A percentile compares a stretch with the other conserved stretches of the same genome.
Conservation (phyloP, 2,329 filamentous ascomycete species). For the Xylaria sp. region DNA sequence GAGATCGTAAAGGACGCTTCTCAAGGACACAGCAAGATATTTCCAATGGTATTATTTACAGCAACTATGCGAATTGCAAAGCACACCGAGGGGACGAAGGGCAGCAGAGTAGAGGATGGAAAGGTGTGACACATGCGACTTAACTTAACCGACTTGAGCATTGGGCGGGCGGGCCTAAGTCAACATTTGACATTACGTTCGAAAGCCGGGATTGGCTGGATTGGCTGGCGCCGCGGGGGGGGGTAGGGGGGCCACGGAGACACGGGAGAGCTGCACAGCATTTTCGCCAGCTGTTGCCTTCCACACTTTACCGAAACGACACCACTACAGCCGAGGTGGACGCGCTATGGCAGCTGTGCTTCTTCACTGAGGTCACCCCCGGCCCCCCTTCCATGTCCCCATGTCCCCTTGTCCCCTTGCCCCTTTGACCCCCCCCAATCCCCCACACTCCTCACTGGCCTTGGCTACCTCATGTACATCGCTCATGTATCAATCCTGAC, state of each 20-base stretch:
- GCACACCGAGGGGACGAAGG: not conserved
- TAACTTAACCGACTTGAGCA: not conserved
- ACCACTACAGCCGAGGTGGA: slow-evolving; percentile 25
- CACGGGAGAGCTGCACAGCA: slow-evolving; percentile 19
- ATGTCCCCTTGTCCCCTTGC: no score
- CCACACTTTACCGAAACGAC: slow-evolving; percentile 25
- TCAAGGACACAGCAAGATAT: not conserved
- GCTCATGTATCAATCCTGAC: no score
- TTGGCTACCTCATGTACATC: no score
- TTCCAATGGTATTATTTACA: not conserved
- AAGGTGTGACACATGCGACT: not conserved
- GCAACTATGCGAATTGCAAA: no score
- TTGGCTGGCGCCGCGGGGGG: slow-evolving; percentile 26
- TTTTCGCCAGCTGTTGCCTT: slow-evolving; percentile 17
- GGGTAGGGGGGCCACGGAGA: slow-evolving; percentile 24
- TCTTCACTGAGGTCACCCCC: slow-evolving; percentile 1
- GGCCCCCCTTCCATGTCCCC: no score
- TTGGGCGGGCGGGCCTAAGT: not conserved
- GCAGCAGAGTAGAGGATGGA: not conserved
- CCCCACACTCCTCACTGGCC: no score
- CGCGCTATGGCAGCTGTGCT: not conserved
- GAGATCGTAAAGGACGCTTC: slow-evolving; percentile 8
- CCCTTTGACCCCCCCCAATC: no score
- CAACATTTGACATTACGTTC: no score
- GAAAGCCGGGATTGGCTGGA: slow-evolving; percentile 32